A percentile compares a stretch with the other conserved stretches of the same genome.
phyloP scores from a whole-genome alignment of 192 early-diverging fungal species.

The Umbelopsis sp. region DNA sequence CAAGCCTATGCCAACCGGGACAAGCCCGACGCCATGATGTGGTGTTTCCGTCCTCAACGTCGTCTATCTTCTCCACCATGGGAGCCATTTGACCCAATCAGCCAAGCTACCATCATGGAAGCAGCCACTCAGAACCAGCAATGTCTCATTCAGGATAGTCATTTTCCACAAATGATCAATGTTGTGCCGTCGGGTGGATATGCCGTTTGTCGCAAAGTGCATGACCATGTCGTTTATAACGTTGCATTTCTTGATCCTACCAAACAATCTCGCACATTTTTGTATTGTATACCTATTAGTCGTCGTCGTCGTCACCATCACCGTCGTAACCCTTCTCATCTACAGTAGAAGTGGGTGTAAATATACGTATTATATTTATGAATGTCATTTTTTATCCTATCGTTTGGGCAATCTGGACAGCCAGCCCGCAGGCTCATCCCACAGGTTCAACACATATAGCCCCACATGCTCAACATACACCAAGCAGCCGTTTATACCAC shows the following conservation, averaged over 20 bases:
- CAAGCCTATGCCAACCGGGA: not conserved
- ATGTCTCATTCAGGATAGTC: not conserved
- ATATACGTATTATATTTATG: not conserved
- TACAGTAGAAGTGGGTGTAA: not conserved
- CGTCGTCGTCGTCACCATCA: no score
- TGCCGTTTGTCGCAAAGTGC: not conserved
- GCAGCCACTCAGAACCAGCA: not conserved
- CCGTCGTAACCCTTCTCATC: not conserved
- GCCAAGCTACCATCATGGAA: not conserved
- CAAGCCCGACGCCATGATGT: not conserved
- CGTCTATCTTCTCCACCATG: not conserved
- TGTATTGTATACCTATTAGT: not conserved
- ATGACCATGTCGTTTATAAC: not conserved
- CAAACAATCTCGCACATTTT: not conserved
- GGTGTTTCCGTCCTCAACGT: constrained; percentile 3
- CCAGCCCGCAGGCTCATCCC: no score
- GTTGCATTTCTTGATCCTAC: not conserved
- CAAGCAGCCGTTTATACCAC: no score
- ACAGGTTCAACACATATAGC: no score
- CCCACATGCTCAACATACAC: no score
- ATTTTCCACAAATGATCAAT: not conserved
- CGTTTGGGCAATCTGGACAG: no score
- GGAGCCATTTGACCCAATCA: not conserved
- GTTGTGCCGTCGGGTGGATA: not conserved
- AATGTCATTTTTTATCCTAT: no score